Evolutionary conservation across 306 rosid species (phyloP), one percentile per base, ranked within the genome.

Genomic region (Quercus bicolor): DNA sequence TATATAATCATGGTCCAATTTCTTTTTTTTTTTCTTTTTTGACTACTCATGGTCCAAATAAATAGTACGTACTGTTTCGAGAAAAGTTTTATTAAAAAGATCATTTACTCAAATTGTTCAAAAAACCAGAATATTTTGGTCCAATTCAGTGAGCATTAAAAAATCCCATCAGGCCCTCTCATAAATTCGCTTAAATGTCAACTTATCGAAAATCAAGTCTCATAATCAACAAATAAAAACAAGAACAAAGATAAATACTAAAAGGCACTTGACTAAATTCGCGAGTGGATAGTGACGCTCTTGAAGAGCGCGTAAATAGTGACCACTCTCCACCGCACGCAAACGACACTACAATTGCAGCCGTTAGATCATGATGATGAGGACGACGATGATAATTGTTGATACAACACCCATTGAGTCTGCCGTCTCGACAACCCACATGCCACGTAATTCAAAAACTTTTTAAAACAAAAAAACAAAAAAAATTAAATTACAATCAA

Each of bases 391-490:
- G 37, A 33, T 34, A 34, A 34, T 40, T 40, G 11, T 40, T 8
- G 45, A 40, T 40, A 40, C 45, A 40, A 40, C 45, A 8, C 45
- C 45, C 11, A 40, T 2, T 40, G 45, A 62, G 82, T 72, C 82
- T 75, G 86, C 84, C 51, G 65, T 8, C 70, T 66, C 5, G 76
- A 82, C 87, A 87, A 55, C 84, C 85, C 89, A 80, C 88, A 83
- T 88, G 93, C 94, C 97, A 90, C 97, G 91, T 88, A 89, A 87
- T 78, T 56, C 56, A 83, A 48, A 48, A 48, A 48, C 53, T 48
- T 45, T 45, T 0, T 0, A 3, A 48, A 48, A 1, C 2, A 7
- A 11, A 45, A 45, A 12, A 12, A 2, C 0, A 7, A 74, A 68
- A 19, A 40, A 59, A 79, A 37, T 78, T 79, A 72, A 85, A 85